Evolutionary conservation across 2,329 filamentous ascomycete genomes (phyloP).

Genomic region (Xylaria sp.): DNA sequence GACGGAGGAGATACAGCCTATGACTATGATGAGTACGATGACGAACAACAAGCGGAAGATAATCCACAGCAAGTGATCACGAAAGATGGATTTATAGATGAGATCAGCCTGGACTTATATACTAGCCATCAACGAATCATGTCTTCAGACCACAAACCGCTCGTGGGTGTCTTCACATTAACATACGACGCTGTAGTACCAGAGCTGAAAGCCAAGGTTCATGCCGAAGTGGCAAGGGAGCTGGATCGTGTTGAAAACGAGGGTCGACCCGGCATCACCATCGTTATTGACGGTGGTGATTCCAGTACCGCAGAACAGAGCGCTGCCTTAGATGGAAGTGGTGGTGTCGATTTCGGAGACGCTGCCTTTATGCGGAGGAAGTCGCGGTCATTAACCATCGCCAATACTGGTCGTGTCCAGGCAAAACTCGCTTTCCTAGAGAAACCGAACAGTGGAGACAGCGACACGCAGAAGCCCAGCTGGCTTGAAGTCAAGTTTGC

Average conservation of each 20-base stretch:
- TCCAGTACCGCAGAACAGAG: constrained; percentile 49
- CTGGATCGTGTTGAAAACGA: constrained; percentile 94
- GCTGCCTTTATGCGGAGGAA: constrained; percentile 76
- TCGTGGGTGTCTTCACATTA: constrained; percentile 84
- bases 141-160: constrained; percentile 95
- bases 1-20: constrained; percentile 56
- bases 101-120: constrained; percentile 73
- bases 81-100: constrained; percentile 67
- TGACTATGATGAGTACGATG: constrained; percentile 70
- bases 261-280: constrained; percentile 80
- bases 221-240: constrained; percentile 87
- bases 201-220: constrained; percentile 82
- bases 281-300: constrained; percentile 77
- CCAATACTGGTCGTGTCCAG: constrained; percentile 87
- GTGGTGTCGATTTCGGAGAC: constrained; percentile 81
- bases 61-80: constrained; percentile 63
- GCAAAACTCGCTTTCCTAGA: constrained; percentile 85
- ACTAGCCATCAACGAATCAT: constrained; percentile 88
- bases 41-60: constrained; percentile 53
- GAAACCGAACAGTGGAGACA: constrained; percentile 65
- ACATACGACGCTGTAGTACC: constrained; percentile 89
- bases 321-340: constrained; percentile 56
- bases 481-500: constrained; percentile 49
- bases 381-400: constrained; percentile 79
- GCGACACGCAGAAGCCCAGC: constrained; percentile 43